phyloP scores from a whole-genome alignment of 495 filamentous ascomycete species.

The Aspergillus cavernicola region DNA sequence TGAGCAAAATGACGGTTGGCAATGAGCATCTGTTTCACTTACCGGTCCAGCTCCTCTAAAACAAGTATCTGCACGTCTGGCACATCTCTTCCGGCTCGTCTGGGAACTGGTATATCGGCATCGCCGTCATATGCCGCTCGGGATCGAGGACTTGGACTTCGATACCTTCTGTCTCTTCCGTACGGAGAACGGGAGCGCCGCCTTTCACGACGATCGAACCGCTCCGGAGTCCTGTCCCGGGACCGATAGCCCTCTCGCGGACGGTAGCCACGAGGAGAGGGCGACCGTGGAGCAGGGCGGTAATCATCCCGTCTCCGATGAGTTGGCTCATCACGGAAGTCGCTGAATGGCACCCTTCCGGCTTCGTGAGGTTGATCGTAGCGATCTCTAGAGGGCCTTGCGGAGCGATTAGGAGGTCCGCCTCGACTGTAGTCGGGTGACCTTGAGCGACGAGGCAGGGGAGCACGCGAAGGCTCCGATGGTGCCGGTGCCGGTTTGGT shows the following conservation, averaged over 20 bases:
- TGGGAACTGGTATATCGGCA: constrained; percentile 64
- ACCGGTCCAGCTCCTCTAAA: constrained; percentile 73
- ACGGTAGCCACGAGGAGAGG: constrained; percentile 56
- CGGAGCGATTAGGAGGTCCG: constrained; percentile 33
- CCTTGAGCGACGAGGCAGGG: constrained; percentile 54
- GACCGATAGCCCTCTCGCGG: constrained; percentile 68
- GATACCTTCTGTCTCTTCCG: constrained; percentile 55
- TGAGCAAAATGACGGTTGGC: background rate
- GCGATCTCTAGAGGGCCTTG: constrained; percentile 37
- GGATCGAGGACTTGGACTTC: constrained; percentile 63
- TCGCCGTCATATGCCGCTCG: constrained; percentile 53
- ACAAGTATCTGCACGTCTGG: constrained; percentile 90
- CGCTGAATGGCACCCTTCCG: constrained; percentile 38
- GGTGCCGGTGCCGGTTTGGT: constrained; percentile 48
- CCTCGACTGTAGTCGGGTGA: constrained; percentile 66
- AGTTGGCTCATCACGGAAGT: constrained; percentile 47
- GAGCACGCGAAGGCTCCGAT: constrained; percentile 36
- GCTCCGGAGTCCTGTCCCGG: constrained; percentile 52
- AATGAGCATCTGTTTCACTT: constrained; percentile 16
- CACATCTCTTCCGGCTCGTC: constrained; percentile 69
- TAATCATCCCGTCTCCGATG: constrained; percentile 59
- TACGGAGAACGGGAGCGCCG: constrained; percentile 68
- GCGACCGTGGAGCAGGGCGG: constrained; percentile 55
- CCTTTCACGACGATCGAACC: constrained; percentile 57
- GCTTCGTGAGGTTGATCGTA: constrained; percentile 42